phyloP scores from a whole-genome alignment of 2,329 filamentous ascomycete species.

The Diaporthe aspalathi region DNA sequence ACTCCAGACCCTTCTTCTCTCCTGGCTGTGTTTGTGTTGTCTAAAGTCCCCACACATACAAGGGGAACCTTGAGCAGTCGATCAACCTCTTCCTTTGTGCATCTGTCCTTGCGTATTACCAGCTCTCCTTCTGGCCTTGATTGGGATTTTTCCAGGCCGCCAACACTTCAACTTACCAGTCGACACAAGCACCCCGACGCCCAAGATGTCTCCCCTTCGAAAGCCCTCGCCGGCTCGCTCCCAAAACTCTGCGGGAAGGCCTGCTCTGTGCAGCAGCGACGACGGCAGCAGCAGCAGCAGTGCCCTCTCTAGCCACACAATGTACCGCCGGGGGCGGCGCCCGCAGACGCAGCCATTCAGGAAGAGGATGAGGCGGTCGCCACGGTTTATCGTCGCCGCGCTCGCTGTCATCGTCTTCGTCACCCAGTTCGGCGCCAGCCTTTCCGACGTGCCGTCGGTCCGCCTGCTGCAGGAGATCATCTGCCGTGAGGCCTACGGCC shows the following conservation, averaged over 20 bases:
- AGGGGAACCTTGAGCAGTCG: neutral
- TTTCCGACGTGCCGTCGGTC: constrained; percentile 29
- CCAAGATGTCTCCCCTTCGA: constrained; percentile 2
- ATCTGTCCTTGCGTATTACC: neutral
- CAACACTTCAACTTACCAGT: neutral
- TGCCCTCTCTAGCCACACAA: neutral
- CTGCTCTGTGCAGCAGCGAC: neutral
- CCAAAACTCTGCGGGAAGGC: constrained; percentile 2
- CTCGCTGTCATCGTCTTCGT: constrained; percentile 31
- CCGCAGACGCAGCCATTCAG: too few species aligned
- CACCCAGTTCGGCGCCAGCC: constrained; percentile 22
- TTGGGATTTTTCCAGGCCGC: neutral
- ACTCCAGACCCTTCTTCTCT: neutral
- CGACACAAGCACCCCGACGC: neutral
- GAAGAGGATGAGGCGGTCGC: neutral
- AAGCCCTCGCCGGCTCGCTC: neutral
- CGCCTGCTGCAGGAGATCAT: constrained; percentile 33
- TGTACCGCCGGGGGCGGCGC: neutral
- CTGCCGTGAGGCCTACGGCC: constrained; percentile 6
- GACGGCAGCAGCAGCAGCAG: neutral
- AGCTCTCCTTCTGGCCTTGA: neutral
- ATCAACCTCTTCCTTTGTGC: neutral
- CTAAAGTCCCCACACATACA: neutral
- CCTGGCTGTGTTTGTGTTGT: neutral
- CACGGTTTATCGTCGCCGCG: neutral